phyloP scores from a whole-genome alignment of 345 rosid species.

The Rhizophora apiculata region DNA sequence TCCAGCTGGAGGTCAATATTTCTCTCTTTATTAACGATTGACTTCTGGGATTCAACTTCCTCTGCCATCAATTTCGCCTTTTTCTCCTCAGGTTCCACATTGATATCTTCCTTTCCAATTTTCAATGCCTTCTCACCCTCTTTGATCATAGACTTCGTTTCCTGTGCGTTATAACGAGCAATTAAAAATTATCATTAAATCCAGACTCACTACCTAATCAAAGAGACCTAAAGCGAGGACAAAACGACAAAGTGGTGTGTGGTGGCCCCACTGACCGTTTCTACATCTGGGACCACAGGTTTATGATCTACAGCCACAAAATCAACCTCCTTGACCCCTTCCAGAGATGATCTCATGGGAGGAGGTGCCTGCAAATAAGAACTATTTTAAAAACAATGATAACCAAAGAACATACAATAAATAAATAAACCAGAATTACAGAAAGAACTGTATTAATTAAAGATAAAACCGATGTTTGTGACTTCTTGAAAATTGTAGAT shows the following conservation, averaged over 20 bases:
- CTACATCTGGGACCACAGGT: conserved; percentile 49
- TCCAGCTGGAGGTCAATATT: conserved; percentile 70
- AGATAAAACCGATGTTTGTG: neutral
- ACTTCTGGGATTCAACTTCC: conserved; percentile 53
- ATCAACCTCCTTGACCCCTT: conserved; percentile 63
- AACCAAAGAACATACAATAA: too few species aligned
- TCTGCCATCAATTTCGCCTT: conserved; percentile 32
- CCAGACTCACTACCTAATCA: neutral
- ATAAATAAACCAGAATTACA: neutral
- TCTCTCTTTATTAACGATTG: conserved; percentile 40
- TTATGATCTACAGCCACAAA: conserved; percentile 64
- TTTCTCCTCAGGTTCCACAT: conserved; percentile 47
- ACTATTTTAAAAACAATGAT: neutral
- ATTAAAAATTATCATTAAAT: conserved; percentile 12
- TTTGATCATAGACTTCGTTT: conserved; percentile 43
- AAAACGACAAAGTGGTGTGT: conserved; percentile 8
- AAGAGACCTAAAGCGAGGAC: neutral
- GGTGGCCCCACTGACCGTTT: conserved; percentile 58
- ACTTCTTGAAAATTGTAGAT: conserved; percentile 4
- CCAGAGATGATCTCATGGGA: conserved; percentile 78
- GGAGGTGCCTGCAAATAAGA: conserved; percentile 66
- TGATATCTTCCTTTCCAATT: conserved; percentile 33
- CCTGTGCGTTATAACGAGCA: conserved; percentile 37
- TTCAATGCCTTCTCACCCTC: conserved; percentile 43
- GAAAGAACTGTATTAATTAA: neutral